Base-by-base conservation (phyloP, 1,139 yeast species). In the Lodderomyces parapsilosis region DNA sequence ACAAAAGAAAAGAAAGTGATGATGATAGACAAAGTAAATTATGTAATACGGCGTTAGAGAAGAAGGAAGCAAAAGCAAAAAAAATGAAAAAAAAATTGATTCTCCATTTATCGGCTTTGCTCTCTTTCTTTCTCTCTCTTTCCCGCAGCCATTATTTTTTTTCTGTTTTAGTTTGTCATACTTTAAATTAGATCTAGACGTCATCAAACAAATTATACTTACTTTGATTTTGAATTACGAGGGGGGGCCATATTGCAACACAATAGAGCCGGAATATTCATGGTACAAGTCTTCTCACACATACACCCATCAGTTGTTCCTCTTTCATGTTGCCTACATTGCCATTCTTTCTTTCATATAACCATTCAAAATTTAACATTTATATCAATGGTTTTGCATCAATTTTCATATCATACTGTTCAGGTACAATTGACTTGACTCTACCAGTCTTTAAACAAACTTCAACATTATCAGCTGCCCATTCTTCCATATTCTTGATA, bases 391-490 rank as follows among this genome's bases (percentile, higher is more conserved):
- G 41, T 11, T 37, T 27, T 18, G 36, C 36, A 20, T 41, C 40
- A 15, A 47, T 38, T 13, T 41, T 28, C 44, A 44, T 36, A 28
- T 49, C 44, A 24, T 63, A 57, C 59, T 80, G 79, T 57, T 86
- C 94, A 1, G 91, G 89, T 25, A 86, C 93, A 38, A 85, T 61
- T 0, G 84, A 69, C 48, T 74, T 64, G 6, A 86, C 86, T 53
- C 74, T 80, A 9, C 93, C 93, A 0, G 82, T 76, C 30, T 65
- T 56, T 41, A 81, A 57, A 47, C 61, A 75, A 28, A 59, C 56
- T 31, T 56, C 58, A 13, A 77, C 74, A 51, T 78, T 79, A 34
- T 70, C 71, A 39, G 80, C 65, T 11, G 74, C 78, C 58, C 78
- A 76, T 46, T 64, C 69, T 61, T 81, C 86, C 82, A 83, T 77